phyloP scores from a whole-genome alignment of 257 asterid genomes.

The Ligustrum vulgare region DNA sequence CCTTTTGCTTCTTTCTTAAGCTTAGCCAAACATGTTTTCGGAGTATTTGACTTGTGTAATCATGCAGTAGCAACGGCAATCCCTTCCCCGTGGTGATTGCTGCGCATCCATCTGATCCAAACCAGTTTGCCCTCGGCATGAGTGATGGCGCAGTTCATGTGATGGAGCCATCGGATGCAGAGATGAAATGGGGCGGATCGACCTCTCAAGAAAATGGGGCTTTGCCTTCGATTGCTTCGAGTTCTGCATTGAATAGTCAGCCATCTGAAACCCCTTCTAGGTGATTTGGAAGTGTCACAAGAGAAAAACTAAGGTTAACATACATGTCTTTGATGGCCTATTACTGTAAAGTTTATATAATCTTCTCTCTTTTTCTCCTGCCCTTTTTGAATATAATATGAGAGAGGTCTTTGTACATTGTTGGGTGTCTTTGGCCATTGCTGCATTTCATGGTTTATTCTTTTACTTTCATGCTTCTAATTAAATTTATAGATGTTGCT shows the following conservation, averaged over 20 bases:
- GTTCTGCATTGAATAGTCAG: constrained; percentile 83
- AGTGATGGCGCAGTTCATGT: constrained; percentile 79
- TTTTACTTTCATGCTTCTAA: constrained; percentile 5
- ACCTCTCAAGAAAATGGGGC: constrained; percentile 74
- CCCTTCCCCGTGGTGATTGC: constrained; percentile 73
- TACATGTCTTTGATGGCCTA: constrained; percentile 21
- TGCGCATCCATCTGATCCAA: constrained; percentile 80
- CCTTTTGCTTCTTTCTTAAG: not conserved
- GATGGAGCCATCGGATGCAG: constrained; percentile 78
- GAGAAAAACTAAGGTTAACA: not conserved
- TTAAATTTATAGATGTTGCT: constrained; percentile 16
- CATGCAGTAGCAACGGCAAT: constrained; percentile 37
- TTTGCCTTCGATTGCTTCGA: constrained; percentile 65
- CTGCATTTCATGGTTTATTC: not conserved
- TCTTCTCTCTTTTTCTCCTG: constrained; percentile 2
- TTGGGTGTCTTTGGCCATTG: constrained; percentile 12
- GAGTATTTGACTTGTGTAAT: not conserved
- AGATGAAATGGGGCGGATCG: constrained; percentile 77
- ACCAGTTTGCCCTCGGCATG: constrained; percentile 93
- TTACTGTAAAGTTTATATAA: constrained; percentile 30
- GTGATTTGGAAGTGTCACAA: constrained; percentile 34
- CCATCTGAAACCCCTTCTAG: constrained; percentile 91
- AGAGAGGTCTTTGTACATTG: constrained; percentile 20
- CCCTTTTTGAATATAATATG: constrained; percentile 3
- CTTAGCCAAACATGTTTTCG: not conserved